These are phyloP conservation scores for Bertia moriformis DNA, from an alignment of 2,329 filamentous ascomycete genomes.

Conservation along the genomic window DNA sequence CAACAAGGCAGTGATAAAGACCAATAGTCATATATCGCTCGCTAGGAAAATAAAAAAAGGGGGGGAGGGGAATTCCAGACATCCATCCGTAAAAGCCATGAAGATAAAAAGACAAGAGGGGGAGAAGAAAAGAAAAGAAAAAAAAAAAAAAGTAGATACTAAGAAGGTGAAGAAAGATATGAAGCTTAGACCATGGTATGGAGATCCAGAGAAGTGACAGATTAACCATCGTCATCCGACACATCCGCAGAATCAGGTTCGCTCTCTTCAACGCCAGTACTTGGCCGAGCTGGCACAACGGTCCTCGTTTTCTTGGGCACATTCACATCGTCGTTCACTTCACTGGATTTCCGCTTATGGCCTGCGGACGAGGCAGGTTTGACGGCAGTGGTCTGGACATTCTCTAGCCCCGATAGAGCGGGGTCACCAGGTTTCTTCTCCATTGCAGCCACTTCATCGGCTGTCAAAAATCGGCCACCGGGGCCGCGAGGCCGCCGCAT, in stretches of 20 bases:
- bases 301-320: conserved; percentile 33
- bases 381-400: conserved; percentile 10
- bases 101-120: not conserved
- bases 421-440: conserved; percentile 45
- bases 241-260: conserved; percentile 35
- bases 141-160: not conserved
- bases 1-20: not conserved
- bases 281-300: conserved; percentile 17
- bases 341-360: conserved; percentile 34
- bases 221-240: conserved; percentile 22
- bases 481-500: conserved; percentile 91
- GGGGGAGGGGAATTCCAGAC: no score
- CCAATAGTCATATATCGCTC: not conserved
- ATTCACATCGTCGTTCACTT: conserved; percentile 22
- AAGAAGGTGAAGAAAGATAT: not conserved
- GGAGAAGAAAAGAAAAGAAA: not conserved
- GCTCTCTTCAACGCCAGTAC: conserved; percentile 32
- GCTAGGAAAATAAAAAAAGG: not conserved
- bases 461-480: conserved; percentile 87
- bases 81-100: not conserved
- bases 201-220: no score
- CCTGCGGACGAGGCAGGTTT: conserved; percentile 15
- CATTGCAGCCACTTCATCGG: conserved; percentile 85
- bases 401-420: conserved; percentile 10
- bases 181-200: not conserved